These are phyloP conservation scores for Solidago caesia DNA, from an alignment of 129 eudicot species.

Conservation along the genomic window DNA sequence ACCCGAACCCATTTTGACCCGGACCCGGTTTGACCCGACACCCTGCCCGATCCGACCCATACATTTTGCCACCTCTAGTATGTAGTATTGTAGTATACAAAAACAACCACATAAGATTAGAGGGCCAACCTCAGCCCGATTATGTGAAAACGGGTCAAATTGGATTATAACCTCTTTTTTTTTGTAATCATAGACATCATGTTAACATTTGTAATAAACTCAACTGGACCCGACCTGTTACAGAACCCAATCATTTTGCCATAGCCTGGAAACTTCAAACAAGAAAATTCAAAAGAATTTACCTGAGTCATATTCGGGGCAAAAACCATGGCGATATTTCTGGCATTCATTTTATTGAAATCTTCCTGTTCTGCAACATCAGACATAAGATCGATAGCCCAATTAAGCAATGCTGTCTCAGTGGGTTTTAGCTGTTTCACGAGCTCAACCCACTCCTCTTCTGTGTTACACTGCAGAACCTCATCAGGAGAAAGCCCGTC, in stretches of 20 bases:
- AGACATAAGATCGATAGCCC: slow-evolving; percentile 92
- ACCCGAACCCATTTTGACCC: no score
- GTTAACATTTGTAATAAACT: not conserved
- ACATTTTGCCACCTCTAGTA: no score
- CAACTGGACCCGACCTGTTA: slow-evolving; percentile 2
- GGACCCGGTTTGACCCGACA: no score
- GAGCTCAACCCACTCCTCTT: slow-evolving; percentile 62
- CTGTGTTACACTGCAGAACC: slow-evolving; percentile 67
- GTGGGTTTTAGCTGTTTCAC: slow-evolving; percentile 76
- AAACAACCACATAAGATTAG: not conserved
- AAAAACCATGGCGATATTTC: slow-evolving; percentile 86
- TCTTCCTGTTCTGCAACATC: slow-evolving; percentile 86
- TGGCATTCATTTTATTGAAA: slow-evolving; percentile 81
- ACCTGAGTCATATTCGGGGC: slow-evolving; percentile 95
- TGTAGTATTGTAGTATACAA: no score
- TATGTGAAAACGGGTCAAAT: slow-evolving; percentile 1
- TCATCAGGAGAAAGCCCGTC: slow-evolving; percentile 92
- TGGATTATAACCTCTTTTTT: not conserved
- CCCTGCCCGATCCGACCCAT: no score
- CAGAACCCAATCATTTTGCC: not conserved
- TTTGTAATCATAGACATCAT: not conserved
- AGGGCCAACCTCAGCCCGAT: not conserved
- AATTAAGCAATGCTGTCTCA: slow-evolving; percentile 70
- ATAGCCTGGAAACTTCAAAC: not conserved
- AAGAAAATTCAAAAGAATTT: slow-evolving; percentile 19